Evolutionary conservation across 345 rosid genomes (phyloP).

Genomic region (Euphorbia peplus): DNA sequence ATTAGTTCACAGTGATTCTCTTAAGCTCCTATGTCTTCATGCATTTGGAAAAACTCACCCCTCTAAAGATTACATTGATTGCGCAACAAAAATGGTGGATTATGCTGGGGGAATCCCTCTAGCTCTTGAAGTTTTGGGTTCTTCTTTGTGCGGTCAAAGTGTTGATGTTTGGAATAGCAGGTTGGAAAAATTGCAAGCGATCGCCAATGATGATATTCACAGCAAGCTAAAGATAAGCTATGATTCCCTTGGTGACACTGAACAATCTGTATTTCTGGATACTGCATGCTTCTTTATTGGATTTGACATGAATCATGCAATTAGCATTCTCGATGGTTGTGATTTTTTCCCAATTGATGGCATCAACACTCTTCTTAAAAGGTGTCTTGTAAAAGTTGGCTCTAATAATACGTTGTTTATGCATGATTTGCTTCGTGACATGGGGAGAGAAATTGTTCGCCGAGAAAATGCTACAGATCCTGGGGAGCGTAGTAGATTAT

Average conservation of each 20-base stretch:
- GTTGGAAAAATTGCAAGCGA: slow-evolving; percentile 17
- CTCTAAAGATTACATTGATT: neutral
- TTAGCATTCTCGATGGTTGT: slow-evolving; percentile 17
- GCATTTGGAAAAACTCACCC: slow-evolving; percentile 9
- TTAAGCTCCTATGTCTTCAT: slow-evolving; percentile 14
- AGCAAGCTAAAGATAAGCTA: slow-evolving; percentile 19
- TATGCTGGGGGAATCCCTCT: slow-evolving; percentile 7
- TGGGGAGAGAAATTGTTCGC: slow-evolving; percentile 30
- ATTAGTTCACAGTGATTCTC: slow-evolving; percentile 11
- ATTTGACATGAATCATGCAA: neutral
- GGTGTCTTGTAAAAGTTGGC: slow-evolving; percentile 12
- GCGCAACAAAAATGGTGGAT: neutral
- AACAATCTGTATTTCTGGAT: slow-evolving; percentile 24
- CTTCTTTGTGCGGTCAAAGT: slow-evolving; percentile 9
- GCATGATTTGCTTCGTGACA: slow-evolving; percentile 24
- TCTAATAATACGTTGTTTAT: slow-evolving; percentile 1
- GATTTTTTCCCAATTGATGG: slow-evolving; percentile 10
- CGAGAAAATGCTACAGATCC: neutral
- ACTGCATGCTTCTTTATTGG: slow-evolving; percentile 28
- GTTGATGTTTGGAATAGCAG: slow-evolving; percentile 16
- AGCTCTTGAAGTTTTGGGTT: slow-evolving; percentile 21
- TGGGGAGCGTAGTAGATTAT: slow-evolving; percentile 26
- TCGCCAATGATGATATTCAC: slow-evolving; percentile 10
- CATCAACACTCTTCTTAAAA: slow-evolving; percentile 8
- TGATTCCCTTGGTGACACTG: slow-evolving; percentile 16